These are phyloP conservation scores for Parmelia sp. DNA, from an alignment of 495 filamentous ascomycete genomes.

Conservation along the genomic window DNA sequence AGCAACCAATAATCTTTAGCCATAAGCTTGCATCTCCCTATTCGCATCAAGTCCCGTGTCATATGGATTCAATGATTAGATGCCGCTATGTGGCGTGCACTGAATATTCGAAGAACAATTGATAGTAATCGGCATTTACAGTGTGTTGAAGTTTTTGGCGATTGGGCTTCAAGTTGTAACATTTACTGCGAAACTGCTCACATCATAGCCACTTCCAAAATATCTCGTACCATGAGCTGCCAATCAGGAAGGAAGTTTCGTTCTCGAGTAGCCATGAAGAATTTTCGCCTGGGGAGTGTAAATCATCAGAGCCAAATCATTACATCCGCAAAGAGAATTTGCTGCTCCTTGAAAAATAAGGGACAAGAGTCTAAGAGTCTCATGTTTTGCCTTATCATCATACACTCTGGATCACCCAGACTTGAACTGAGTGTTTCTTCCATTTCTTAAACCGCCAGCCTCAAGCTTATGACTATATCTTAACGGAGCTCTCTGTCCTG, in stretches of 20 bases:
- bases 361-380: neutral
- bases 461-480: neutral
- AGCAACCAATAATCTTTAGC: neutral
- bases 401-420: too few species aligned
- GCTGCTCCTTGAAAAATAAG: neutral
- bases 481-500: neutral
- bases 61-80: neutral
- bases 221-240: neutral
- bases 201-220: neutral
- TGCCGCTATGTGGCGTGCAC: neutral
- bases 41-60: neutral
- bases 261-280: neutral
- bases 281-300: neutral
- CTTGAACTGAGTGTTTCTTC: neutral
- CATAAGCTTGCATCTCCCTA: neutral
- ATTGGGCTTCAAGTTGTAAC: neutral
- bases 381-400: too few species aligned
- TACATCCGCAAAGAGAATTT: neutral
- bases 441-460: neutral
- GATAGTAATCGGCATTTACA: neutral
- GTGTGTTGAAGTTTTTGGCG: too few species aligned
- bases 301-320: neutral
- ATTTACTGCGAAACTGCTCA: neutral
- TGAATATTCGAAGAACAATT: neutral
- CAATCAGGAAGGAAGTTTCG: neutral